Conservation (phyloP, 2,329 filamentous ascomycete species). For the Sordariomycetes sp. region DNA sequence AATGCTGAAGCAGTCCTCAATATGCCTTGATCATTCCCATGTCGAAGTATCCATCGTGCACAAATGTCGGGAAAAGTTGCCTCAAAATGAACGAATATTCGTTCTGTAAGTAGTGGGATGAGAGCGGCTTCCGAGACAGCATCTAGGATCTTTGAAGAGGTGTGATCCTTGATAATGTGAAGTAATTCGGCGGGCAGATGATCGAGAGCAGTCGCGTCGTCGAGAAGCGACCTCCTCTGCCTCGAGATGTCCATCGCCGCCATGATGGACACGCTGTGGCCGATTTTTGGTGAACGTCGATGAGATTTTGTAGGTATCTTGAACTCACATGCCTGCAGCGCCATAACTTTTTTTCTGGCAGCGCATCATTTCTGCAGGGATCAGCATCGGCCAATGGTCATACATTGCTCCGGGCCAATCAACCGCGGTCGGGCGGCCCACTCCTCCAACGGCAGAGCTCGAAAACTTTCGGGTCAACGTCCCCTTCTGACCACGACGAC, state of each 20-base stretch:
- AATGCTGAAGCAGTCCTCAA: slow-evolving; percentile 57
- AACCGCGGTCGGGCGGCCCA: too few species aligned
- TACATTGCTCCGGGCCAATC: slow-evolving; percentile 25
- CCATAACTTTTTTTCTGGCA: slow-evolving; percentile 13
- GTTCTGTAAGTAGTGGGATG: slow-evolving; percentile 59
- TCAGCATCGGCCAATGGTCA: slow-evolving; percentile 5
- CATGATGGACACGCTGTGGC: slow-evolving; percentile 33
- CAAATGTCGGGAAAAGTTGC: slow-evolving; percentile 72
- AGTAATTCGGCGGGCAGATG: slow-evolving; percentile 63
- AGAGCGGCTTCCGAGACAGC: slow-evolving; percentile 62
- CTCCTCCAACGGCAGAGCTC: slow-evolving; percentile 20
- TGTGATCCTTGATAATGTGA: slow-evolving; percentile 54
- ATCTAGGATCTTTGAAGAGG: slow-evolving; percentile 59
- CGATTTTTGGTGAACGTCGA: not conserved
- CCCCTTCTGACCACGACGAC: slow-evolving; percentile 10
- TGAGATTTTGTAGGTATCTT: slow-evolving; percentile 1
- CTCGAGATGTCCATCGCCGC: slow-evolving; percentile 43
- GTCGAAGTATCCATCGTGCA: slow-evolving; percentile 61
- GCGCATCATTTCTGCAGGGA: slow-evolving; percentile 1
- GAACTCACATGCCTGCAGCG: not conserved
- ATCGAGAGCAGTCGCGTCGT: slow-evolving; percentile 41
- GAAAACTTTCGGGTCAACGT: slow-evolving; percentile 30
- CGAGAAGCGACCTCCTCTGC: slow-evolving; percentile 46
- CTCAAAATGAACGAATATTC: slow-evolving; percentile 67
- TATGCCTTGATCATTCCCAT: slow-evolving; percentile 24